Evolutionary conservation across 169 alveolate species (phyloP), one percentile per base, ranked within the genome.

Genomic region (Fabrea salina): DNA sequence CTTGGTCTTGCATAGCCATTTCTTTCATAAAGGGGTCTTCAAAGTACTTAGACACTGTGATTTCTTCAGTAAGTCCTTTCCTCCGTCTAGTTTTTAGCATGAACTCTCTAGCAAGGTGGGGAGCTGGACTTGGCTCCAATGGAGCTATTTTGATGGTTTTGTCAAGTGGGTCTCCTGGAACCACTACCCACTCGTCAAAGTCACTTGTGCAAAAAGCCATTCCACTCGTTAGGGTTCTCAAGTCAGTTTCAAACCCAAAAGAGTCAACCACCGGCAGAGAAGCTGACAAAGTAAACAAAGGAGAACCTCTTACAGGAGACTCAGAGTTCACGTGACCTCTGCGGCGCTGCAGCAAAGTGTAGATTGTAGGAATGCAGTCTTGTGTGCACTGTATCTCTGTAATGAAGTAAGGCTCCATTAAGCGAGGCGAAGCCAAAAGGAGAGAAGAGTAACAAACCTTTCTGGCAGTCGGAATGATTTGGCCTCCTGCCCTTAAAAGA

Each of bases 131-230:
- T 2, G 99, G 99, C 82, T 98, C 99, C 51, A 98, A 81, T 41
- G 99, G 98, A 44, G 95, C 91, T 57, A 98, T 85, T 33, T 95
- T 84, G 41, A 98, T 96, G 0, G 97, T 88, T 93, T 96, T 97
- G 89, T 98, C 99, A 57, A 98, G 93, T 7, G 99, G 99, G 82
- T 98, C 99, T 11, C 99, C 99, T 33, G 99, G 99, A 32, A 97
- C 99, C 16, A 96, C 61, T 47, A 87, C 94, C 99, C 99, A 98
- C 79, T 97, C 98, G 86, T 96, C 99, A 85, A 98, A 98, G 88
- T 96, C 90, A 54, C 98, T 90, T 53, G 96, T 82, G 58, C 99
- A 97, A 86, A 98, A 96, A 19, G 99, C 99, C 85, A 97, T 97
- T 2, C 99, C 99, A 43, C 97, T 92, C 0, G 99, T 97, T 70